A percentile compares a stretch with the other conserved stretches of the same genome.
Evolutionary conservation across 768 basidiomycete species (phyloP).

Genomic region (Naganishia randhawae): DNA sequence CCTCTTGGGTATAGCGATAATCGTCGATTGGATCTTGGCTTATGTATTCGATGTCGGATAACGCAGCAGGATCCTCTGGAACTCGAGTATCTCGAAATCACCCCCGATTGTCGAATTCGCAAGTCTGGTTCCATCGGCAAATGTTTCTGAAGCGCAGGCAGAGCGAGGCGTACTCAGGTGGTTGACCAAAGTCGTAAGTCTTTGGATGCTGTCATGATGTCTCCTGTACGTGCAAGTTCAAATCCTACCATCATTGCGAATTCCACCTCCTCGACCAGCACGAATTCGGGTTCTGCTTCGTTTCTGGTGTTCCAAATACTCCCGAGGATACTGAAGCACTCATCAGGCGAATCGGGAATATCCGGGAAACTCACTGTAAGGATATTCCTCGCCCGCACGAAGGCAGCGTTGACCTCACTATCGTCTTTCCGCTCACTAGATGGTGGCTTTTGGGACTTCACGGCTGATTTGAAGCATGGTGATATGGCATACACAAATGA

Average conservation of each 20-base stretch:
- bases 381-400: too few species aligned
- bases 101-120: conserved; percentile 72
- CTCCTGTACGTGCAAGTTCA: neutral
- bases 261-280: conserved; percentile 57
- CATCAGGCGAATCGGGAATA: conserved; percentile 71
- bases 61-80: conserved; percentile 72
- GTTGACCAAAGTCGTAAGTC: conserved; percentile 71
- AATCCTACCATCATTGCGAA: neutral
- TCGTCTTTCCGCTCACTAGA: conserved; percentile 57
- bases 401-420: neutral
- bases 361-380: conserved; percentile 69
- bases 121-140: conserved; percentile 58
- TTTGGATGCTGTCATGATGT: too few species aligned
- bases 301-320: conserved; percentile 72
- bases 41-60: neutral
- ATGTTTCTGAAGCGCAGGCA: conserved; percentile 27
- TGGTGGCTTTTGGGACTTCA: conserved; percentile 96
- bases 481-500: conserved; percentile 92
- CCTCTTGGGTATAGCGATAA: too few species aligned
- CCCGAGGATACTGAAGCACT: conserved; percentile 80
- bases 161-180: conserved; percentile 71
- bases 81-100: conserved; percentile 65
- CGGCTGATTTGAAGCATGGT: conserved; percentile 79
- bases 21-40: neutral
- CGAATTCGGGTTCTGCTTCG: conserved; percentile 81